phyloP scores from a whole-genome alignment of 2,329 filamentous ascomycete species.

The Colletotrichum endophyticum region DNA sequence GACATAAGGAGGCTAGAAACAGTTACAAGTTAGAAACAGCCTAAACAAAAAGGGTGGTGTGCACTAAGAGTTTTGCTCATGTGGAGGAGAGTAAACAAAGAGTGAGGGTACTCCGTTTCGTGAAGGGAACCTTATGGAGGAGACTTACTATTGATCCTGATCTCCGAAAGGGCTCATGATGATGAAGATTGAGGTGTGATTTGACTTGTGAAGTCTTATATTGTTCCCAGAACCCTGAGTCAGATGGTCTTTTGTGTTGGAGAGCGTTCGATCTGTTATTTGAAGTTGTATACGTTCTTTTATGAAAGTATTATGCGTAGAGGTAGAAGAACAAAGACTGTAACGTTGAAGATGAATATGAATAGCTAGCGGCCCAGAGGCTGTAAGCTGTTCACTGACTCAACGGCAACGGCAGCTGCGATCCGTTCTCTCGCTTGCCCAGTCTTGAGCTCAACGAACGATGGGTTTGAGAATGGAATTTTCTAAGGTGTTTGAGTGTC shows the following conservation, averaged over 20 bases:
- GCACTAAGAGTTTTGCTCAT: not conserved
- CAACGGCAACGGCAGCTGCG: not conserved
- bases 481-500: not conserved
- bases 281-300: not conserved
- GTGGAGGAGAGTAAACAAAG: not conserved
- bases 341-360: not conserved
- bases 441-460: not conserved
- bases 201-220: not conserved
- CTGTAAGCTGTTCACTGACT: not conserved
- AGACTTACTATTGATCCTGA: not conserved
- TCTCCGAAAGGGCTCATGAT: not conserved
- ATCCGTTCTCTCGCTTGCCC: not conserved
- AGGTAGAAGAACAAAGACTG: not conserved
- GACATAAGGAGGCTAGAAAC: not conserved
- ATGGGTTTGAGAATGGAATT: not conserved
- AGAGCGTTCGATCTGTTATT: rapidly evolving
- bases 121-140: not conserved
- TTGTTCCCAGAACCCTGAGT: not conserved
- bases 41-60: rapidly evolving
- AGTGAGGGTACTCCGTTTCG: rapidly evolving
- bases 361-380: not conserved
- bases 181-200: not conserved
- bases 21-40: not conserved
- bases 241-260: not conserved
- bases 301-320: not conserved